Percentiles rank a stretch among this genome's conserved stretches.
Conservation (phyloP, 331 rosid genomes). For the Stylosanthes scabra region DNA sequence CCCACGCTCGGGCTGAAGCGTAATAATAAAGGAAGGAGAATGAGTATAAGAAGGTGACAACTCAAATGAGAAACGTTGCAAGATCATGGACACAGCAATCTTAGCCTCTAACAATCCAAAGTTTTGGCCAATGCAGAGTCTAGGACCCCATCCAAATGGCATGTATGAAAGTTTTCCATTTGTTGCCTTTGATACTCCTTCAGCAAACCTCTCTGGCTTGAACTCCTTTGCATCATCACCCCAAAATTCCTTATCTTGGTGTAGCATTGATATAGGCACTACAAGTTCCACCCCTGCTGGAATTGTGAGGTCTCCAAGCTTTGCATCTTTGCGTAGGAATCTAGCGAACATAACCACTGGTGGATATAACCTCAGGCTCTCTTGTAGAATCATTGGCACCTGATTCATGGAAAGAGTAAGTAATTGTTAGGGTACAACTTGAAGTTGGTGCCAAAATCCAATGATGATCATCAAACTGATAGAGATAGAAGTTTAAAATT, state of each 20-base stretch:
- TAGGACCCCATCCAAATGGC: constrained; percentile 54
- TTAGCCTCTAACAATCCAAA: constrained; percentile 50
- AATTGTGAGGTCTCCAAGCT: constrained; percentile 45
- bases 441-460: background rate
- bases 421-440: background rate
- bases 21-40: constrained; percentile 46
- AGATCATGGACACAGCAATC: constrained; percentile 46
- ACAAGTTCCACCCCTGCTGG: constrained; percentile 47
- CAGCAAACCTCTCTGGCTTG: constrained; percentile 45
- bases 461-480: no score
- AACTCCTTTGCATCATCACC: constrained; percentile 45
- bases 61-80: constrained; percentile 36
- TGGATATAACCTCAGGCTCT: constrained; percentile 41
- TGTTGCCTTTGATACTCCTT: constrained; percentile 52
- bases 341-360: constrained; percentile 39
- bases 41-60: constrained; percentile 46
- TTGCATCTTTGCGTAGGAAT: constrained; percentile 39
- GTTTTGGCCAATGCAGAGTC: constrained; percentile 51
- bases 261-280: constrained; percentile 43
- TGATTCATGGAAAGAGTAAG: background rate
- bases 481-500: no score
- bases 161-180: constrained; percentile 44
- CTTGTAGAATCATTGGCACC: constrained; percentile 43
- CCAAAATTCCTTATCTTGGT: constrained; percentile 48
- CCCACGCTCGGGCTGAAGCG: constrained; percentile 50